A percentile compares a stretch with the other conserved stretches of the same genome.
phyloP scores from a whole-genome alignment of 2,329 filamentous ascomycete genomes.

The Ophiostoma sp. region DNA sequence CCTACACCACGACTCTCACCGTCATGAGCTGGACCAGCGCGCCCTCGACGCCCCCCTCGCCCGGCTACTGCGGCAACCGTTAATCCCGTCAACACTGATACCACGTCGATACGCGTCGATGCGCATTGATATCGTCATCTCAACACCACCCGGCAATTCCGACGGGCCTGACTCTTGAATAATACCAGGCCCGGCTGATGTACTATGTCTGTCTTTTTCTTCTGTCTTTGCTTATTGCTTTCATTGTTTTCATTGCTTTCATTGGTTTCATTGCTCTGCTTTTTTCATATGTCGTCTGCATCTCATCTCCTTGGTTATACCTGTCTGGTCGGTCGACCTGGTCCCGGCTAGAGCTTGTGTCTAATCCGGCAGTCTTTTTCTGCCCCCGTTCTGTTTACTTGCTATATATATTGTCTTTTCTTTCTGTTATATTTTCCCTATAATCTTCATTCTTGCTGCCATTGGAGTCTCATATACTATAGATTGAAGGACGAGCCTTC shows the following conservation, averaged over 20 bases:
- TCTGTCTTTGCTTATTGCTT: neutral
- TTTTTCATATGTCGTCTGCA: neutral
- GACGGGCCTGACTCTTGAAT: neutral
- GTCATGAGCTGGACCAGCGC: conserved; percentile 77
- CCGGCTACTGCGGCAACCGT: conserved; percentile 50
- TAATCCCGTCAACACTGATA: neutral
- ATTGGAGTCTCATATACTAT: conserved; percentile 9
- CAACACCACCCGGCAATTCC: neutral
- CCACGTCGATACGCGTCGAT: no score
- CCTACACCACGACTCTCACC: conserved; percentile 84
- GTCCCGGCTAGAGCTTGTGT: conserved; percentile 7
- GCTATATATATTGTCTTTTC: neutral
- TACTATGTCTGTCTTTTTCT: neutral
- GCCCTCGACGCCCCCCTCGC: conserved; percentile 38
- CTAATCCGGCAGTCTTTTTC: conserved; percentile 1
- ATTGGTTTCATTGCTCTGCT: neutral
- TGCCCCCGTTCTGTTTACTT: neutral
- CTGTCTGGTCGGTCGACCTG: conserved; percentile 10
- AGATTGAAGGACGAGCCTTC: conserved; percentile 1
- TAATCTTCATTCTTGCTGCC: neutral
- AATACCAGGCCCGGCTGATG: neutral
- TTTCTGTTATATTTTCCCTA: neutral
- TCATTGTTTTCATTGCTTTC: no score
- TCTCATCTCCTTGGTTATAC: conserved; percentile 10
- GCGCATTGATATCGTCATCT: neutral